Conservation (phyloP, 352 stramenopile genomes). For the Chrysophaeum taylorii region DNA sequence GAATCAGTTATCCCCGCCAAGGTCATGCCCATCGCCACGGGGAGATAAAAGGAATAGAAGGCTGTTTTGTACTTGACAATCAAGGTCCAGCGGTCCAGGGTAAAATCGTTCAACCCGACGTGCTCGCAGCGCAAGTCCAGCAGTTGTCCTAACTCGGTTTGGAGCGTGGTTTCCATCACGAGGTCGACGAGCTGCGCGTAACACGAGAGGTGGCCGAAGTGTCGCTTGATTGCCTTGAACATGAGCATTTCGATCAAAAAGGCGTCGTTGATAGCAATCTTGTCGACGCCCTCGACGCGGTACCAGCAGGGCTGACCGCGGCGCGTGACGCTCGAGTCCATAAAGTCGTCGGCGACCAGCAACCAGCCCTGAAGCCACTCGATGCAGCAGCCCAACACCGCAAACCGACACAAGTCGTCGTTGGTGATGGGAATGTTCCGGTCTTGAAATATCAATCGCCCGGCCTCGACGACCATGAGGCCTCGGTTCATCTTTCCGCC, state of each 20-base stretch:
- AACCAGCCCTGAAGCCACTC: slow-evolving; percentile 99
- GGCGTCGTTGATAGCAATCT: slow-evolving; percentile 91
- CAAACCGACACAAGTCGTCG: slow-evolving; percentile 41
- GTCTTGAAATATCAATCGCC: slow-evolving; percentile 33
- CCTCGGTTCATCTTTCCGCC: slow-evolving; percentile 96
- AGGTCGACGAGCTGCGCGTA: slow-evolving; percentile 90
- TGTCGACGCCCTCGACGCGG: slow-evolving; percentile 18
- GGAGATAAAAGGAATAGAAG: slow-evolving; percentile 99
- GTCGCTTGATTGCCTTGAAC: slow-evolving; percentile 46
- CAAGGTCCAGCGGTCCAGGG: slow-evolving; percentile 68
- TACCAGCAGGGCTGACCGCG: slow-evolving; percentile 90
- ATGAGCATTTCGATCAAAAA: slow-evolving; percentile 79
- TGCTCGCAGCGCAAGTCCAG: slow-evolving; percentile 28
- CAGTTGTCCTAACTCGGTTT: slow-evolving; percentile 90
- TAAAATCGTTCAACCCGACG: slow-evolving; percentile 62
- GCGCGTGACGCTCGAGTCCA: slow-evolving; percentile 88
- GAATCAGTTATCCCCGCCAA: slow-evolving; percentile 64
- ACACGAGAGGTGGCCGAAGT: slow-evolving; percentile 57
- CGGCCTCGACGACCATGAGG: slow-evolving; percentile 72
- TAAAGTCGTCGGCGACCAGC: slow-evolving; percentile 95
- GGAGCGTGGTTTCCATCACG: slow-evolving; percentile 81
- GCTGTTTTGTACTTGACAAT: slow-evolving; percentile 98
- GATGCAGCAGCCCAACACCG: slow-evolving; percentile 92
- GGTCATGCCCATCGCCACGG: slow-evolving; percentile 75
- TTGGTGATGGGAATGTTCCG: slow-evolving; percentile 20